Evolutionary conservation across 768 basidiomycete genomes (phyloP), one percentile per base, ranked within the genome.

Genomic region (Boletus coccyginus): DNA sequence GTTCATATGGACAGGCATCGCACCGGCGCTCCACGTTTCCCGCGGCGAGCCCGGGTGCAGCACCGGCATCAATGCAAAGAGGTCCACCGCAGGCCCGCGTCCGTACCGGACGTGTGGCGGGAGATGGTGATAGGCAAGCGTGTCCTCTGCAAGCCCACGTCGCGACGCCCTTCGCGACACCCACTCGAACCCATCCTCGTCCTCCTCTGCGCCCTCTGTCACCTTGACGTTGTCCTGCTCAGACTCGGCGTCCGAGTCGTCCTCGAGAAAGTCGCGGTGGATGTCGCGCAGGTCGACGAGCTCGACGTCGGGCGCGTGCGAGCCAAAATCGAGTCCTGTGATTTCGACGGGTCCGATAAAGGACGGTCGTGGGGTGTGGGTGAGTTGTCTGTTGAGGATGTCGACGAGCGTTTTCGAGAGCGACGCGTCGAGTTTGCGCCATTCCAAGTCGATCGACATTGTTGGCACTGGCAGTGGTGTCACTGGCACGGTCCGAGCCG

Each of bases 391-490:
- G 75, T 97, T 94, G 65, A 99, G 86, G 46, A 87, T 66, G 39
- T 83, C 78, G 55, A 94, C 81, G 55, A 95, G 79, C 32, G 79
- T 79, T 17, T 76, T 75, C 9, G 93, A 81, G 12, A 97, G 81
- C 2, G 85, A 80, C 21, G 80, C 70, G 73, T 93, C 87, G 59
- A 98, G 84, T 62, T 86, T 85, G 62, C 76, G 73, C 95, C 96
- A 99, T 77, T 96, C 92, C 52, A 99, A 76, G 76, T 98, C 96
- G 74, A 99, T 84, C 17, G 94, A 96, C 95, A 97, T 97, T 5
- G 47, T 39, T 31, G 46, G 29, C 36, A 32, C 11, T 31, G 21
- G 21, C n/a, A n/a, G n/a, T n/a, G n/a, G n/a, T n/a, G n/a, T n/a
- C n/a, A n/a, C n/a, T 21, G 21, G 1, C 21, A 21, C 21, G 21